phyloP scores from a whole-genome alignment of 768 basidiomycete genomes.

The Leccinum boreale region DNA sequence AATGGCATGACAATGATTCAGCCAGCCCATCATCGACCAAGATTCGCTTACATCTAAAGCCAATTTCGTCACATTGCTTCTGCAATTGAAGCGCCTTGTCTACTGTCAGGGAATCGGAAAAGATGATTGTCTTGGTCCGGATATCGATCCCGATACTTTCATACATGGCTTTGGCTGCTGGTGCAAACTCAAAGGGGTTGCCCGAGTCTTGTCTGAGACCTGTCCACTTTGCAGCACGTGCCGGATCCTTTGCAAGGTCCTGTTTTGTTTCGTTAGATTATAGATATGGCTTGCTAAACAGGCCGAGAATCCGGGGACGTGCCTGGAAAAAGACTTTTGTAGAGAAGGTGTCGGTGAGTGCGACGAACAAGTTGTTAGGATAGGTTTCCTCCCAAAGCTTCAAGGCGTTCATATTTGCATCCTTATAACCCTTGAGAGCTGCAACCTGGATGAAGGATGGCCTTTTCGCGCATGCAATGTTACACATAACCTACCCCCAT shows the following conservation, averaged over 20 bases:
- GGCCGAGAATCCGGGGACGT: slow-evolving; percentile 8
- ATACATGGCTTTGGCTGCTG: slow-evolving; percentile 70
- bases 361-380: slow-evolving; percentile 55
- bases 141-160: slow-evolving; percentile 65
- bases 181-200: slow-evolving; percentile 79
- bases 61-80: slow-evolving; percentile 68
- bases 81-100: slow-evolving; percentile 69
- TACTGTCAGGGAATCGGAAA: slow-evolving; percentile 76
- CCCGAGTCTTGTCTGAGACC: slow-evolving; percentile 94
- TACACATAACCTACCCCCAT: slow-evolving; percentile 61
- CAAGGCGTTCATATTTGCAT: slow-evolving; percentile 70
- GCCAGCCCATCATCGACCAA: too few species aligned
- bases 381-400: slow-evolving; percentile 85
- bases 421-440: slow-evolving; percentile 79
- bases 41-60: slow-evolving; percentile 51
- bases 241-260: slow-evolving; percentile 58
- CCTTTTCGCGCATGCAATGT: background rate
- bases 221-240: slow-evolving; percentile 68
- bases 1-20: background rate
- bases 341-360: slow-evolving; percentile 95
- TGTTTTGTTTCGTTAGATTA: slow-evolving; percentile 26
- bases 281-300: background rate
- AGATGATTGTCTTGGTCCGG: slow-evolving; percentile 68
- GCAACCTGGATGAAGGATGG: slow-evolving; percentile 52
- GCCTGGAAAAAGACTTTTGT: slow-evolving; percentile 82